Conservation (phyloP, 495 filamentous ascomycete genomes). For the Trichoderma asperelloides region DNA sequence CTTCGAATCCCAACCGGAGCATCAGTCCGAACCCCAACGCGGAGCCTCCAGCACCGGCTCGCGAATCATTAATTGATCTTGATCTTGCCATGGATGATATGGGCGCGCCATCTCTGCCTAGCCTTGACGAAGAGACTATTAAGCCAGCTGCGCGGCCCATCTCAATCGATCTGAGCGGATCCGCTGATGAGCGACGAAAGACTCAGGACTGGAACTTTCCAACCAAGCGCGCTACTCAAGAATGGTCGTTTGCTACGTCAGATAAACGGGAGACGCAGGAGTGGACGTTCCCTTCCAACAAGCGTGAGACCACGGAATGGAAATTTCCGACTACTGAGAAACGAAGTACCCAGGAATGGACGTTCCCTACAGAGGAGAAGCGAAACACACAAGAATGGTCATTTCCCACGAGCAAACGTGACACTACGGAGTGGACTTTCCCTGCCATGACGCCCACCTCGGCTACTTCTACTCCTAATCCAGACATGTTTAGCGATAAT, state of each 20-base stretch:
- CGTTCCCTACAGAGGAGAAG: constrained; percentile 37
- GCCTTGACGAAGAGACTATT: constrained; percentile 52
- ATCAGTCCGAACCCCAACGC: not conserved
- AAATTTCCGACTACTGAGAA: constrained; percentile 46
- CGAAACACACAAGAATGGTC: constrained; percentile 16
- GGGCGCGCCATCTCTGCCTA: constrained; percentile 37
- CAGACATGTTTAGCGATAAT: constrained; percentile 16
- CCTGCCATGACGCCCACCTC: constrained; percentile 35
- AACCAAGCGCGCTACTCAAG: not conserved
- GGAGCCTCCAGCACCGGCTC: constrained; percentile 31
- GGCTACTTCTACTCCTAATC: constrained; percentile 10
- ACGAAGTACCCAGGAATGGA: constrained; percentile 40
- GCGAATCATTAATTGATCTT: constrained; percentile 50
- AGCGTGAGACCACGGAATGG: constrained; percentile 52
- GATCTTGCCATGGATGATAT: constrained; percentile 38
- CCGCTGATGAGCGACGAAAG: constrained; percentile 37
- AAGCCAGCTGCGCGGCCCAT: constrained; percentile 34
- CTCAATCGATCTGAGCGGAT: constrained; percentile 27
- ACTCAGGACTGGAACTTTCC: constrained; percentile 24
- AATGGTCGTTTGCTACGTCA: constrained; percentile 25
- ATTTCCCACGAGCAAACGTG: constrained; percentile 38
- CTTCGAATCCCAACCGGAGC: too few species aligned
- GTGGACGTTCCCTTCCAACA: constrained; percentile 52
- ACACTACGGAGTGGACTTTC: constrained; percentile 38
- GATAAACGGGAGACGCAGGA: constrained; percentile 46